Percentiles rank a stretch among this genome's conserved stretches.
Evolutionary conservation across 495 filamentous ascomycete species (phyloP).

Genomic region (Thermochaetoides thermophila): DNA sequence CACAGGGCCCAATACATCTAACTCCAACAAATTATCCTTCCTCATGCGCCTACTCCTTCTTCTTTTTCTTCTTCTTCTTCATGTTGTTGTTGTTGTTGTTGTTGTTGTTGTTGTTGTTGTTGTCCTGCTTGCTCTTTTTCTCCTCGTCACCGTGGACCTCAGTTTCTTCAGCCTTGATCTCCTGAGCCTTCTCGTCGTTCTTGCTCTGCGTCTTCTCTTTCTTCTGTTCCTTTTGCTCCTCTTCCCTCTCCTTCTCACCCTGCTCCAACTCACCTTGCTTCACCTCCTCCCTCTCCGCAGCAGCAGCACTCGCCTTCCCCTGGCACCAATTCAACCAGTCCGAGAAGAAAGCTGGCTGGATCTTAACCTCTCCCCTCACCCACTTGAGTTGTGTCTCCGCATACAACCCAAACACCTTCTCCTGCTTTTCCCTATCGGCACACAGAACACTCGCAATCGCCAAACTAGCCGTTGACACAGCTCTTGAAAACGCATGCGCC

Average conservation of each 20-base stretch:
- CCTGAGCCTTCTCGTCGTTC: constrained; percentile 1
- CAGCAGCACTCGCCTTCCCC: constrained; percentile 24
- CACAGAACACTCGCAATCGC: constrained; percentile 31
- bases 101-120: no score
- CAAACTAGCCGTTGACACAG: constrained; percentile 34
- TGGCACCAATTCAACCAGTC: constrained; percentile 46
- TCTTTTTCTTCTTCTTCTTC: no score
- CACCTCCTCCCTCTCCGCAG: no score
- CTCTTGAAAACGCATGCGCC: constrained; percentile 33
- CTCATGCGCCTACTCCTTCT: no score
- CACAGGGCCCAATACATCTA: no score
- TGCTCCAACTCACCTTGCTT: constrained; percentile 1
- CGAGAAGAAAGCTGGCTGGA: constrained; percentile 34
- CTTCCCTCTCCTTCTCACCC: constrained; percentile 2
- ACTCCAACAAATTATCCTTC: no score
- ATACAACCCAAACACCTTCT: constrained; percentile 24
- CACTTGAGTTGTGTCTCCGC: constrained; percentile 28
- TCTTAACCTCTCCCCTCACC: constrained; percentile 29
- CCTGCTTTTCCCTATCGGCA: constrained; percentile 18
- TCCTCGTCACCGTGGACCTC: no score
- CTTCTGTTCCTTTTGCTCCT: neutral
- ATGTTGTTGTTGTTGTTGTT: no score
- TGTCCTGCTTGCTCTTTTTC: no score
- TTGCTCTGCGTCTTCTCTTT: constrained; percentile 1
- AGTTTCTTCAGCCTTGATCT: neutral